These are phyloP conservation scores for Xylariaceae sp. DNA, from an alignment of 2,329 filamentous ascomycete species.

Conservation along the genomic window DNA sequence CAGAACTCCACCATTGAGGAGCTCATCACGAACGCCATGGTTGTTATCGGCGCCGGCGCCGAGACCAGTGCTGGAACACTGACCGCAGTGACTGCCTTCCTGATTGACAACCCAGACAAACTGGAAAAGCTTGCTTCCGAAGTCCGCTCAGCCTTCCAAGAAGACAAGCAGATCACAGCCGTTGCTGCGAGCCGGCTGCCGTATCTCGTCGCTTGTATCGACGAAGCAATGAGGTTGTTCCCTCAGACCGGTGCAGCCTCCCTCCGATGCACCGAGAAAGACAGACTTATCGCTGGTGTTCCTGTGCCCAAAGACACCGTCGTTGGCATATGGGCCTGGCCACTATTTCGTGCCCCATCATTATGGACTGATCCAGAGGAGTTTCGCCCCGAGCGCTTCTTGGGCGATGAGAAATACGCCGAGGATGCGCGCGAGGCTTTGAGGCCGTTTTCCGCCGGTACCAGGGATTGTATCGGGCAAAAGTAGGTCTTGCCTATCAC, in stretches of 20 bases:
- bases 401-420: too few species aligned
- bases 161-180: conserved; percentile 24
- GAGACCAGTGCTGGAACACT: conserved; percentile 33
- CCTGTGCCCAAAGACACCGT: conserved; percentile 10
- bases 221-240: conserved; percentile 27
- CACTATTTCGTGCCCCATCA: conserved; percentile 6
- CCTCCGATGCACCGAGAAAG: conserved; percentile 4
- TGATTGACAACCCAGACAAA: conserved; percentile 28
- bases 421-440: too few species aligned
- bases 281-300: conserved; percentile 5
- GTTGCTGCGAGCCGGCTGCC: conserved; percentile 14
- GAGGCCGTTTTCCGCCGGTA: too few species aligned
- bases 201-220: conserved; percentile 25
- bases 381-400: too few species aligned
- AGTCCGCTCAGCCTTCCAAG: conserved; percentile 30
- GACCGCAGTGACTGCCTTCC: conserved; percentile 28
- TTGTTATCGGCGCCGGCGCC: conserved; percentile 33
- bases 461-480: too few species aligned
- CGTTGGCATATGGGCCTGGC: conserved; percentile 7
- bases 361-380: too few species aligned
- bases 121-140: conserved; percentile 31
- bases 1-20: conserved; percentile 9
- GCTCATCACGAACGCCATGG: conserved; percentile 3
- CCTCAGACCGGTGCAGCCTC: conserved; percentile 21
- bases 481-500: too few species aligned